Evolutionary conservation across 164 flowering plant genomes (phyloP).

Genomic region (Chimonanthus salicifolius): DNA sequence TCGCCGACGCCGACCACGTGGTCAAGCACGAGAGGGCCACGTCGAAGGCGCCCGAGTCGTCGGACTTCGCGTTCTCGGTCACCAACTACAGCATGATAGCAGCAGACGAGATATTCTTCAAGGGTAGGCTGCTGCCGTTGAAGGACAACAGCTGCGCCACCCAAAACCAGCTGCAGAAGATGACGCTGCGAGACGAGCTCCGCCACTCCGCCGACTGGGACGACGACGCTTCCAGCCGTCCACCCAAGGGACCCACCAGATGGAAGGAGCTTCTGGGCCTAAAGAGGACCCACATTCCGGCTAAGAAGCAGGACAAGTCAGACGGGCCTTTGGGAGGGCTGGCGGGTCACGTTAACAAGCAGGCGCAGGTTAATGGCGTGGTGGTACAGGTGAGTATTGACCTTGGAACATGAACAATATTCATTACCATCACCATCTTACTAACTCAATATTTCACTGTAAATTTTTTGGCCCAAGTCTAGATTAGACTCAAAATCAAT

Average conservation of each 20-base stretch:
- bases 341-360: constrained; percentile 3
- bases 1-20: constrained; percentile 33
- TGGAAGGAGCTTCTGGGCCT: constrained; percentile 60
- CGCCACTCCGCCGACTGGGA: constrained; percentile 35
- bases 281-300: constrained; percentile 25
- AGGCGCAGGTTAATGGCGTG: not conserved
- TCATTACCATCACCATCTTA: too few species aligned
- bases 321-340: constrained; percentile 19
- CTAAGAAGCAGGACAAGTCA: constrained; percentile 29
- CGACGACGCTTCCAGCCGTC: constrained; percentile 23
- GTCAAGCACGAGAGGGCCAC: constrained; percentile 38
- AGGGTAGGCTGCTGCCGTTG: constrained; percentile 59
- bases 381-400: not conserved
- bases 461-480: too few species aligned
- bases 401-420: not conserved
- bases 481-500: too few species aligned
- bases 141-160: constrained; percentile 30
- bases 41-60: constrained; percentile 47
- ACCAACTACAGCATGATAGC: constrained; percentile 39
- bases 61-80: constrained; percentile 69
- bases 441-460: too few species aligned
- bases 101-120: constrained; percentile 70
- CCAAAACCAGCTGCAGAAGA: constrained; percentile 20
- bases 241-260: constrained; percentile 33
- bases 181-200: constrained; percentile 58